Evolutionary conservation across 495 filamentous ascomycete genomes (phyloP).

Genomic region (Amniculicola lignicola): DNA sequence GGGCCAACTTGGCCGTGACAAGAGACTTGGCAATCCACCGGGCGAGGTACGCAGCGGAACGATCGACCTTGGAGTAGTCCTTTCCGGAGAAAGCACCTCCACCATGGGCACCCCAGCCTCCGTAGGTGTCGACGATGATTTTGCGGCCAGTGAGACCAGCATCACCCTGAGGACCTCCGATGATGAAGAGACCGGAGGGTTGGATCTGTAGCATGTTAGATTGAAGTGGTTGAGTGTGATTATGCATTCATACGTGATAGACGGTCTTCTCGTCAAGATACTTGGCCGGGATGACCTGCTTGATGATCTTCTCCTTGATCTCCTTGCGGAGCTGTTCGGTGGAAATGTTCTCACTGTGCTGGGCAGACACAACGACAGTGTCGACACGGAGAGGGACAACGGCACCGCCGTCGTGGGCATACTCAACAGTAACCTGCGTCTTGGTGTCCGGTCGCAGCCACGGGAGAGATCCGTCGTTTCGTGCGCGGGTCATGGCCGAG

Average conservation of each 20-base stretch:
- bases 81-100: constrained; percentile 99
- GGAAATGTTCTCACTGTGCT: constrained; percentile 84
- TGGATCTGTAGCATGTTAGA: constrained; percentile 62
- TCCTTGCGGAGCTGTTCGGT: constrained; percentile 92
- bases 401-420: constrained; percentile 90
- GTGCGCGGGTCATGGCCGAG: constrained; percentile 81
- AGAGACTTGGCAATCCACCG: constrained; percentile 99
- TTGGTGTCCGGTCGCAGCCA: constrained; percentile 99
- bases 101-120: constrained; percentile 99
- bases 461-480: constrained; percentile 78
- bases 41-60: constrained; percentile 93
- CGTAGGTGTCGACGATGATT: constrained; percentile 99
- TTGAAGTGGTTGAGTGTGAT: neutral
- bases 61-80: constrained; percentile 99
- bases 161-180: constrained; percentile 98
- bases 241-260: constrained; percentile 72
- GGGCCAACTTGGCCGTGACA: constrained; percentile 79
- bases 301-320: constrained; percentile 96
- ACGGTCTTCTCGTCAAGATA: constrained; percentile 88
- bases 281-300: constrained; percentile 85
- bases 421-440: constrained; percentile 99
- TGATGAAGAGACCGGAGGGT: constrained; percentile 97
- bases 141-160: constrained; percentile 98
- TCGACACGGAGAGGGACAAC: constrained; percentile 90
- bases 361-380: constrained; percentile 94